These are phyloP conservation scores for Lactarius quietus DNA, from an alignment of 768 basidiomycete genomes.

Conservation along the genomic window DNA sequence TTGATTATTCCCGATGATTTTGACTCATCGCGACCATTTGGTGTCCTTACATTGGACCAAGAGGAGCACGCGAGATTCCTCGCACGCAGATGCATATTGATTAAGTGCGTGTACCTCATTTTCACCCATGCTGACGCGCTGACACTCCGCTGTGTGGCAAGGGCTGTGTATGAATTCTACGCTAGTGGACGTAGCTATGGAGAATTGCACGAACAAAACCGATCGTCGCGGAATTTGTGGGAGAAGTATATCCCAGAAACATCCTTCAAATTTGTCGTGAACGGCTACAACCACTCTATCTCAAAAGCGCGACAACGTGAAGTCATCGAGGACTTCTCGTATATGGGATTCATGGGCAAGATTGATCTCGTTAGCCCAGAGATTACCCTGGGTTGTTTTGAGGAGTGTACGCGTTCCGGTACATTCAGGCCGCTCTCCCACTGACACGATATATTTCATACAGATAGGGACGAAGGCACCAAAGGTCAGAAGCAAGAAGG, in stretches of 20 bases:
- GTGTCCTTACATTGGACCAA: conserved; percentile 61
- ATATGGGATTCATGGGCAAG: conserved; percentile 77
- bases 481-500: conserved; percentile 50
- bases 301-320: conserved; percentile 60
- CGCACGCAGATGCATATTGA: conserved; percentile 71
- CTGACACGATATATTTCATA: neutral
- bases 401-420: conserved; percentile 65
- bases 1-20: conserved; percentile 44
- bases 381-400: conserved; percentile 68
- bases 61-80: conserved; percentile 76
- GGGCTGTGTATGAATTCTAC: conserved; percentile 77
- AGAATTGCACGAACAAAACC: conserved; percentile 58
- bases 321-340: conserved; percentile 76
- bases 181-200: conserved; percentile 67
- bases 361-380: conserved; percentile 82
- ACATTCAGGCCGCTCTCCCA: neutral
- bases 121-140: neutral
- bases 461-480: conserved; percentile 50
- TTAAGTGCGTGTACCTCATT: conserved; percentile 53
- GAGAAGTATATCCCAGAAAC: conserved; percentile 55
- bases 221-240: conserved; percentile 48
- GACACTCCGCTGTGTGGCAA: conserved; percentile 33
- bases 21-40: conserved; percentile 64
- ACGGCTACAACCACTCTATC: conserved; percentile 71
- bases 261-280: conserved; percentile 78